Evolutionary conservation across 2,329 filamentous ascomycete species (phyloP), one percentile per base, ranked within the genome.

Genomic region (Neopestalotiopsis sp.): DNA sequence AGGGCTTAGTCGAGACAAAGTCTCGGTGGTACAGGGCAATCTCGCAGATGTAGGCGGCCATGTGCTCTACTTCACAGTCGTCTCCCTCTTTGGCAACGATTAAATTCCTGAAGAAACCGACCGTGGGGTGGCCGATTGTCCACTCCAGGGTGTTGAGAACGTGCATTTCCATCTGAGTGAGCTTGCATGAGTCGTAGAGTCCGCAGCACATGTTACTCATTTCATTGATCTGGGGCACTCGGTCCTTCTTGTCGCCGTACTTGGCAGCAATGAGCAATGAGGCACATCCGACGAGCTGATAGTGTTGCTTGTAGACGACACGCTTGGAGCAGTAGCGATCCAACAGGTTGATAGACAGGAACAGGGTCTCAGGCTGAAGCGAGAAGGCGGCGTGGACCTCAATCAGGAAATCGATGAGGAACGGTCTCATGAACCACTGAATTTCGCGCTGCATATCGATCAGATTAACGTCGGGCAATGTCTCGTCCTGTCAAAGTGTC

Each of bases 161-260:
- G 81, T 99, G 96, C 95, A 97, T 98, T 84, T 99, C 96, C 96
- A 99, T 99, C 82, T 99, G 96, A 12, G 95, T 95, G 84, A 99
- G 99, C 96, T 99, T 99, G 84, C 97, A 95, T 64, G 97, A 94
- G 77, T 99, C 96, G 83, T 99, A 99, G 49, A 98, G 88, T 52
- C 93, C 95, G 83, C 96, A 98, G 88, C 96, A 99, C 96, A 99
- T 98, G 74, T 95, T 97, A 87, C 97, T 97, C 73, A 99, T 87
- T 81, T 99, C 96, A 79, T 94, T 91, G 79, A 99, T 97, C 73
- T 97, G 96, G 4, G 96, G 96, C n/a, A 99, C 96, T 65, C 95
- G 91, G 78, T 99, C 96, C 85, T 99, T 99, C 86, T 96, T 24
- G 24, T 24, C 24, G 24, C 24, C 24, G 24, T 24, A 24, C 24